A percentile compares a stretch with the other conserved stretches of the same genome.
Conservation (phyloP, 768 basidiomycete genomes). For the Botryobasidium botryosum region DNA sequence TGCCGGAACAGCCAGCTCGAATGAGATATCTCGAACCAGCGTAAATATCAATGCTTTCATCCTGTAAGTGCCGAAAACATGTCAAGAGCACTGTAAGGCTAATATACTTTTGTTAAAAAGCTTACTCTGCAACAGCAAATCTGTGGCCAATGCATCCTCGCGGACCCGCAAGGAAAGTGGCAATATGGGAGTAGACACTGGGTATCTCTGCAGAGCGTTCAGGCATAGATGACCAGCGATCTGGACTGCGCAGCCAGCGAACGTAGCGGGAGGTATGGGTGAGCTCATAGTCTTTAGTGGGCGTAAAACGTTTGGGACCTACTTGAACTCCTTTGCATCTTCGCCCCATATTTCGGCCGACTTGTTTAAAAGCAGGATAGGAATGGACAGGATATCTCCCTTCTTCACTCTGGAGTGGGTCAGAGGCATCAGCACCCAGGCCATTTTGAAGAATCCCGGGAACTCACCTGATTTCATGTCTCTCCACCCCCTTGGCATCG, state of each 20-base stretch:
- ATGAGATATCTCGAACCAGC: constrained; percentile 34
- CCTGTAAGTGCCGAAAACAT: background rate
- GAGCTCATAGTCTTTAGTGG: background rate
- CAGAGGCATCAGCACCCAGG: background rate
- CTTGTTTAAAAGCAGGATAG: constrained; percentile 36
- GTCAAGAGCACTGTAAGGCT: background rate
- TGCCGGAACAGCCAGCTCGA: constrained; percentile 34
- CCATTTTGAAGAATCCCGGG: background rate
- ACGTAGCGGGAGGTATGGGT: background rate
- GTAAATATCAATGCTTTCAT: constrained; percentile 32
- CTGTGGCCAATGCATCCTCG: constrained; percentile 6
- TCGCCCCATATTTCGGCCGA: constrained; percentile 41
- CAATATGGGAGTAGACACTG: constrained; percentile 2
- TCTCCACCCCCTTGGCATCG: background rate
- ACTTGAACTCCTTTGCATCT: constrained; percentile 48
- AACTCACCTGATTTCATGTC: background rate
- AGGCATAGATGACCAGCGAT: constrained; percentile 2
- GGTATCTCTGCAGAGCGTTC: background rate
- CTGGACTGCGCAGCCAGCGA: background rate
- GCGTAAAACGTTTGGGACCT: constrained; percentile 10
- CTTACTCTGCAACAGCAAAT: constrained; percentile 10
- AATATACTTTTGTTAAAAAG: background rate
- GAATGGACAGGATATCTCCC: constrained; percentile 28
- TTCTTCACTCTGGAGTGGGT: constrained; percentile 13
- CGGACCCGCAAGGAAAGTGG: constrained; percentile 10